A percentile compares a stretch with the other conserved stretches of the same genome.
Conservation (phyloP, 73 alveolate species). For the Paramecium primaurelia region DNA sequence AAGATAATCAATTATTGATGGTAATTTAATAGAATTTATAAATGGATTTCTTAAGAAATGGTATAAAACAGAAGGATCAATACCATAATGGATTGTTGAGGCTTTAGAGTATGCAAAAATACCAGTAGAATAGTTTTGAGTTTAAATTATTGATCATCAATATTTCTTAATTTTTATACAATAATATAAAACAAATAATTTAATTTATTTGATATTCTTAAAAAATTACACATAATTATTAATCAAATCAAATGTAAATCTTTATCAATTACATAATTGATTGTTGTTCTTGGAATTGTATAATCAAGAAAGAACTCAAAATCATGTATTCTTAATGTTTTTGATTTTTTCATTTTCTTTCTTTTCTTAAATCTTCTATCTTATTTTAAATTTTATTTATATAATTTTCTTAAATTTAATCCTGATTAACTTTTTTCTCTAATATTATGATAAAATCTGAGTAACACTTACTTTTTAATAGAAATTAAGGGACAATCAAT, state of each 20-base stretch:
- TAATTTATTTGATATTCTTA: neutral
- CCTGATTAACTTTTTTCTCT: neutral
- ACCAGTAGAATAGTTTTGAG: neutral
- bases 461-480: neutral
- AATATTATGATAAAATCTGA: neutral
- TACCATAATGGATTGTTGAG: neutral
- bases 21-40: conserved; percentile 80
- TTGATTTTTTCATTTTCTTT: neutral
- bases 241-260: neutral
- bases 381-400: neutral
- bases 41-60: conserved; percentile 9
- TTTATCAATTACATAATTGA: neutral
- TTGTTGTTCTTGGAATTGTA: neutral
- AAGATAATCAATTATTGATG: conserved; percentile 83
- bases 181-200: no score
- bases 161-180: neutral
- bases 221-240: neutral
- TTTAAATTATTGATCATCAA: neutral
- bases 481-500: conserved; percentile 20
- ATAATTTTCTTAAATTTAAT: neutral
- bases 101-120: conserved; percentile 6
- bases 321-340: neutral
- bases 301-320: neutral
- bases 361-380: neutral
- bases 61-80: neutral